Percentiles rank a stretch among this genome's conserved stretches.
These are phyloP conservation scores for Sarocladiaceae sp. DNA, from an alignment of 2,329 filamentous ascomycete species.

Conservation along the genomic window DNA sequence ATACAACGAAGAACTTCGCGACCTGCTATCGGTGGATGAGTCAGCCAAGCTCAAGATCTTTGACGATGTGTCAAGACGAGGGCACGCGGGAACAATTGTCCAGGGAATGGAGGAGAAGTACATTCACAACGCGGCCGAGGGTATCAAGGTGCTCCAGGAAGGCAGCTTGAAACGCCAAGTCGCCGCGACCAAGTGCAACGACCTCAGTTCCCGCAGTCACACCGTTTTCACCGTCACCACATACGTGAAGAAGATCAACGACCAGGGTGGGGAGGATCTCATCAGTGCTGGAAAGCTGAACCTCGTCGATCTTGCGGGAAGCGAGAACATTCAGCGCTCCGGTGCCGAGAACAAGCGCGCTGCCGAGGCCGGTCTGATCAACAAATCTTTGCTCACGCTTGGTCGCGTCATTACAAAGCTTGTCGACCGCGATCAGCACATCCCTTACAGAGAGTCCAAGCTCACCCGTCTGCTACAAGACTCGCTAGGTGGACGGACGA, in stretches of 20 bases:
- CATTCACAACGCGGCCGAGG: conserved; percentile 76
- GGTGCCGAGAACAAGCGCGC: conserved; percentile 98
- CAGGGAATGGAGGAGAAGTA: conserved; percentile 98
- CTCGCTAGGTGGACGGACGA: conserved; percentile 88
- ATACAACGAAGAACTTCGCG: conserved; percentile 95
- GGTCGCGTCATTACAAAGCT: conserved; percentile 96
- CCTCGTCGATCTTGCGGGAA: conserved; percentile 91
- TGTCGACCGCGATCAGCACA: conserved; percentile 83
- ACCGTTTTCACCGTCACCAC: conserved; percentile 96
- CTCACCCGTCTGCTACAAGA: conserved; percentile 92
- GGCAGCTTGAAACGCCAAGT: conserved; percentile 94
- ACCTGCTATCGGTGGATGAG: conserved; percentile 79
- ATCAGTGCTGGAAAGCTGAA: conserved; percentile 91
- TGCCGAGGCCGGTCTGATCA: conserved; percentile 91
- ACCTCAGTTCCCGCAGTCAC: conserved; percentile 92
- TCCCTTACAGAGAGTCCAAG: conserved; percentile 90
- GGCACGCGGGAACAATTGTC: conserved; percentile 78
- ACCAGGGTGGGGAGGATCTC: conserved; percentile 82
- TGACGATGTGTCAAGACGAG: conserved; percentile 81
- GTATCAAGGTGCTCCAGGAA: conserved; percentile 80
- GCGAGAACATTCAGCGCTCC: conserved; percentile 94
- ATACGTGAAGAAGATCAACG: conserved; percentile 73
- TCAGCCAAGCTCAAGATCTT: conserved; percentile 87
- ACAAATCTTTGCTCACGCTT: conserved; percentile 92
- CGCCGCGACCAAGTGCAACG: conserved; percentile 99